Base-by-base conservation (phyloP, 108 stramenopile genomes). In the Fistulifera solaris region DNA sequence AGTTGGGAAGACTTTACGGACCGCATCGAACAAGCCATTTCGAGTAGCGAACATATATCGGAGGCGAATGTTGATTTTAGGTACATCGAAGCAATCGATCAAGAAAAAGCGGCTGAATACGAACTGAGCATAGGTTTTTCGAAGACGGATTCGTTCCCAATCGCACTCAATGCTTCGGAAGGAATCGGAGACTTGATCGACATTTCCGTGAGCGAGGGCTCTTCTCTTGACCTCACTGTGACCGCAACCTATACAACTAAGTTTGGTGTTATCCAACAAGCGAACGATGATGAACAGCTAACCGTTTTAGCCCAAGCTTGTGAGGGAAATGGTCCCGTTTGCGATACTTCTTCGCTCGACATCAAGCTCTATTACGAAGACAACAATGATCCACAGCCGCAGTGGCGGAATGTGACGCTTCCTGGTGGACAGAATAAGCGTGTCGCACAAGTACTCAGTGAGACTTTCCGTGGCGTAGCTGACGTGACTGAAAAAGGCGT, bases 121-220 rank as follows among this genome's bases (percentile, higher is more conserved):
- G 31, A 35, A 8, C 31, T 35, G 31, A 35, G 3, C 8, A 58
- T 69, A 1, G 47, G 25, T 40, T 56, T 69, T 35, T 38, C 54
- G 48, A 49, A 63, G 42, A 42, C 39, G 0, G 42, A 38, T 38
- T 38, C 47, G 25, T 14, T 22, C 16, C 40, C 24, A n/a, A 38
- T 64, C 27, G 51, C 56, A 8, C 58, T 63, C 38, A 58, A 31
- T 43, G 31, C 62, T 10, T 13, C 62, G 26, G 45, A 57, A 18
- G 26, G 24, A 15, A 48, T 69, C 17, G 68, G 68, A 19, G 68
- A 69, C 35, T 63, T 69, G 16, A 27, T 58, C 18, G 47, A 42
- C 25, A 21, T 69, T 24, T n/a, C 46, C 15, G 68, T 69, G 18
- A 45, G 43, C 18, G 41, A 63, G 31, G 31, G 31, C 3, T 35